Conservation (phyloP, 2,329 filamentous ascomycete species). For the Aspergillus pseudonomiae region DNA sequence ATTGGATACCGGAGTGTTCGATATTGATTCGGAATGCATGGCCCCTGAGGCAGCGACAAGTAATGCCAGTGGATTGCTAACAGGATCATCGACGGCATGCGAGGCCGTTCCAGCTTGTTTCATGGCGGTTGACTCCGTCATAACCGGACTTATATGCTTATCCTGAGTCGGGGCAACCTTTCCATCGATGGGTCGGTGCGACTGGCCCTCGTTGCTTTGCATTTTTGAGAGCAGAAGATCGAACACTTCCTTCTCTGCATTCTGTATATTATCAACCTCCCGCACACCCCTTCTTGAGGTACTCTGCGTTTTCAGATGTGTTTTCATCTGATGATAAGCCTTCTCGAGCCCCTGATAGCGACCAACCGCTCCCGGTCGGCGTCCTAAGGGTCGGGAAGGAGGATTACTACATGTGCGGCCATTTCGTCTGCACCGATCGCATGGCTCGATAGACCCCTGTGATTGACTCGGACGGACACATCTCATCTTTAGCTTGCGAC, state of each 20-base stretch:
- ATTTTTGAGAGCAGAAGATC: neutral
- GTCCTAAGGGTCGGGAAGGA: slow-evolving; percentile 27
- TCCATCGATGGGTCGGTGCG: neutral
- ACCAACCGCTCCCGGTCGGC: slow-evolving; percentile 30
- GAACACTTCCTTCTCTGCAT: neutral
- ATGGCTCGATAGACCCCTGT: slow-evolving; percentile 14
- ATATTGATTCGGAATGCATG: neutral
- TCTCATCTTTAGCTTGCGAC: slow-evolving; percentile 32
- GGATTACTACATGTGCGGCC: slow-evolving; percentile 29
- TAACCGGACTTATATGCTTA: neutral
- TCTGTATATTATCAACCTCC: neutral
- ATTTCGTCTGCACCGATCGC: slow-evolving; percentile 30
- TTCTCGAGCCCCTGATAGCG: slow-evolving; percentile 35
- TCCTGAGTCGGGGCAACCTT: neutral
- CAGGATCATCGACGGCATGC: slow-evolving; percentile 16
- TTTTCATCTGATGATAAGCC: slow-evolving; percentile 30
- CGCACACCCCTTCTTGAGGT: neutral
- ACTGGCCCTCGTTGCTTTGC: neutral
- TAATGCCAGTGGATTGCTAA: slow-evolving; percentile 33
- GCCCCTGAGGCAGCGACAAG: slow-evolving; percentile 29
- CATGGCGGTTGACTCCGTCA: neutral
- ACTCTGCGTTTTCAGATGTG: slow-evolving; percentile 25
- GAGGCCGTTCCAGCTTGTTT: neutral
- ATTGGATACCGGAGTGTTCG: neutral
- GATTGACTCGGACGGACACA: slow-evolving; percentile 22